These are phyloP conservation scores for Solidago caesia DNA, from an alignment of 129 eudicot species.

Conservation along the genomic window DNA sequence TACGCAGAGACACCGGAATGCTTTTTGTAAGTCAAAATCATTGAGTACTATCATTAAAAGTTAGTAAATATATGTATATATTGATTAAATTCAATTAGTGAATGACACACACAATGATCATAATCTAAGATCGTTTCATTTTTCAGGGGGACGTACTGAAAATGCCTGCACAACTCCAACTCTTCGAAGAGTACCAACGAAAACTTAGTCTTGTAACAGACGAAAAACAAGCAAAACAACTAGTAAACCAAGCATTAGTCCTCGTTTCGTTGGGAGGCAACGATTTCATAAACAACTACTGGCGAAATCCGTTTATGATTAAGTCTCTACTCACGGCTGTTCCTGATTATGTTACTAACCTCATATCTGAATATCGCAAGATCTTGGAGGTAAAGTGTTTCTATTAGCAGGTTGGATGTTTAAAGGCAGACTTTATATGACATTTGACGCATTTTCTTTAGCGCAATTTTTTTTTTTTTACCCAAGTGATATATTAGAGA, in stretches of 20 bases:
- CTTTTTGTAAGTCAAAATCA: conserved; percentile 43
- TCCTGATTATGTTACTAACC: conserved; percentile 25
- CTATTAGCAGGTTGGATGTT: too few species aligned
- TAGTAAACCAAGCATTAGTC: conserved; percentile 28
- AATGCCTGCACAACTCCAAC: conserved; percentile 35
- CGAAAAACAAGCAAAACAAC: conserved; percentile 19
- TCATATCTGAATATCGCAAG: conserved; percentile 30
- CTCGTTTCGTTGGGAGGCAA: conserved; percentile 42
- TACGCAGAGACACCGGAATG: conserved; percentile 44
- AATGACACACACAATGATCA: background rate
- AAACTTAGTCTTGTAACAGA: conserved; percentile 22
- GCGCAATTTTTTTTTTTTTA: too few species aligned
- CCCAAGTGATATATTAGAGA: too few species aligned
- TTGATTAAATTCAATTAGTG: background rate
- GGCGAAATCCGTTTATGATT: conserved; percentile 21
- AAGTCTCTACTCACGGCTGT: conserved; percentile 15
- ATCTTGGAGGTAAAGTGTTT: conserved; percentile 25
- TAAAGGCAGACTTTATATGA: too few species aligned
- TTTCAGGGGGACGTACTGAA: conserved; percentile 29
- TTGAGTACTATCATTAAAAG: background rate
- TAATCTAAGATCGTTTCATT: background rate
- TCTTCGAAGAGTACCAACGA: conserved; percentile 39
- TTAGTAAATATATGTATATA: too few species aligned
- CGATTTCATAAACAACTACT: conserved; percentile 42
- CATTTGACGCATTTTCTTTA: too few species aligned